Base-by-base conservation (phyloP, 805 yeast species). In the Kregervanrija pseudodelftensis region DNA sequence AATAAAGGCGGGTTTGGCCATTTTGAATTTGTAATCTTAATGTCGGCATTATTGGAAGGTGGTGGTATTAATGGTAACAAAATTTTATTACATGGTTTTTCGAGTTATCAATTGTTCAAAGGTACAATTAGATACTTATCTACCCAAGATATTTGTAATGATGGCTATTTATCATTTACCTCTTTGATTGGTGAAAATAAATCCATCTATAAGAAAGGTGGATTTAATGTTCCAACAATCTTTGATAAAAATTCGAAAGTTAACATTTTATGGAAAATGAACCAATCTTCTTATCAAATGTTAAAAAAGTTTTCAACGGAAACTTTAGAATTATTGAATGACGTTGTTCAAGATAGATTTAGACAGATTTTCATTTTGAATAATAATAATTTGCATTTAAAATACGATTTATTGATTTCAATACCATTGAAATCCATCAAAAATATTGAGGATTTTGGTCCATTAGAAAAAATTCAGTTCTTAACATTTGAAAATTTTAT, bases 51-150 rank as follows among this genome's bases (percentile, higher is more conserved):
- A 43, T 68, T 93, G 37, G 79, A 81, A 49, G 96, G 96, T 54
- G 95, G 95, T 53, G 90, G 91, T 47, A 63, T 68, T 7, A 73
- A 71, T 52, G 93, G 95, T 11, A 83, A 82, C 55, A 84, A 80
- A 56, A 81, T 88, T 17, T 69, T 93, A 44, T 63, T 89, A 34
- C 83, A 82, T 54, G 99, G 98, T 0, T 91, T 85, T 62, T 88
- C 96, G 3, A 83, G 95, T 16, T 93, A 89, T 60, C 99, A 93
- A 66, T 68, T 93, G 42, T 93, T 93, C 70, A 90, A 87, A 60
- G 96, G 95, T 59, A 80, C 86, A 1, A 72, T 93, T 45, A 79
- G 80, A 55, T 90, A 84, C 58, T 60, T 91, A 49, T 95, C 96
- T 3, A 77, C 85, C 3, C 80, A 82, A 72, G 95, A 89, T 61